phyloP scores from a whole-genome alignment of 1,139 yeast genomes.

The Saccharomyces hybrid region DNA sequence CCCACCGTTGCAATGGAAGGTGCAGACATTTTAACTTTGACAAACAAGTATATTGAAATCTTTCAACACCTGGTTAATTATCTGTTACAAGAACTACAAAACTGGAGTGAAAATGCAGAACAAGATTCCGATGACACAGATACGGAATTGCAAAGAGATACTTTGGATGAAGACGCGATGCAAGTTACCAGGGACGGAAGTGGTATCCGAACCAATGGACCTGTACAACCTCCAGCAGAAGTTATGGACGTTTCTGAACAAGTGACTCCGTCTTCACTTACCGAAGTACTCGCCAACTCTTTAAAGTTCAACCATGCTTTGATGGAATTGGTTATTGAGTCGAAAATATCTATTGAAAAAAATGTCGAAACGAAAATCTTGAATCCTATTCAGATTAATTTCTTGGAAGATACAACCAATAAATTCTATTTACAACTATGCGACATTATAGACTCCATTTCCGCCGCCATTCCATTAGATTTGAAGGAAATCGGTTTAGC shows the following conservation, averaged over 20 bases:
- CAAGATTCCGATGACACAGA: slow-evolving; percentile 3
- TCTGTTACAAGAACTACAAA: slow-evolving; percentile 18
- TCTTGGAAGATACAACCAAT: slow-evolving; percentile 13
- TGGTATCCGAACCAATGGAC: slow-evolving; percentile 8
- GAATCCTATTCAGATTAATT: slow-evolving; percentile 18
- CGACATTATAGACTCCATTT: slow-evolving; percentile 10
- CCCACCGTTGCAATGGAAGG: slow-evolving; percentile 7
- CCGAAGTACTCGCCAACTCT: slow-evolving; percentile 19
- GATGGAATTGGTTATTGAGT: slow-evolving; percentile 17
- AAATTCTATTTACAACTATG: slow-evolving; percentile 16
- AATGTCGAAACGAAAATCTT: slow-evolving; percentile 3
- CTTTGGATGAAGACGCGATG: slow-evolving; percentile 1
- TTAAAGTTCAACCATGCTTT: slow-evolving; percentile 18
- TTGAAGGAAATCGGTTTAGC: not conserved
- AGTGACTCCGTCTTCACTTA: slow-evolving; percentile 18
- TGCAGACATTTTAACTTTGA: slow-evolving; percentile 12
- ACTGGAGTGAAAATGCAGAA: slow-evolving; percentile 2
- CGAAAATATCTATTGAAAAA: slow-evolving; percentile 3
- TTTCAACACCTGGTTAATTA: slow-evolving; percentile 10
- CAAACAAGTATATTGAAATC: slow-evolving; percentile 12
- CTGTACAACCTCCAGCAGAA: slow-evolving; percentile 9
- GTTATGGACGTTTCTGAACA: slow-evolving; percentile 24
- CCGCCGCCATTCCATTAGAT: not conserved
- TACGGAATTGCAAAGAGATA: slow-evolving; percentile 3
- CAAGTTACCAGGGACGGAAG: slow-evolving; percentile 9